Evolutionary conservation across 2,329 filamentous ascomycete species (phyloP).

Genomic region (Pseudovirgaria hyperparasitica): DNA sequence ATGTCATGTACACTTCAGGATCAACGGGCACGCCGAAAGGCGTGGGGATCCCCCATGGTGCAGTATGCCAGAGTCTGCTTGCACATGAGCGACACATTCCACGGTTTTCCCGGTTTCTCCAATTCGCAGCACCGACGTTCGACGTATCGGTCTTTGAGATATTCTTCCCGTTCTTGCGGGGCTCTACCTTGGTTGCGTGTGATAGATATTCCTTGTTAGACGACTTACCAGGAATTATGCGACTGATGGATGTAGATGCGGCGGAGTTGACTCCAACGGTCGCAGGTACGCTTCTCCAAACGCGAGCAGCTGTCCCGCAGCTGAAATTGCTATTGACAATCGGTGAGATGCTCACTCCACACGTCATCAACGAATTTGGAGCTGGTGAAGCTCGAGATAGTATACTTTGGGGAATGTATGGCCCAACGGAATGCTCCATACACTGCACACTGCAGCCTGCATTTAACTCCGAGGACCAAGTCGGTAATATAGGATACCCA

Average conservation of each 20-base stretch:
- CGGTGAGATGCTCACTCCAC: constrained; percentile 77
- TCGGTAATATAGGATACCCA: constrained; percentile 62
- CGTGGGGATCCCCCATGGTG: constrained; percentile 66
- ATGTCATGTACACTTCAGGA: constrained; percentile 89
- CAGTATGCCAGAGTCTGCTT: constrained; percentile 69
- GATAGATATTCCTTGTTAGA: constrained; percentile 58
- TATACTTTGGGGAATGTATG: constrained; percentile 87
- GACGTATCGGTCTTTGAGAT: constrained; percentile 94
- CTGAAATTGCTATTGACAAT: constrained; percentile 70
- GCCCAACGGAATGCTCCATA: constrained; percentile 82
- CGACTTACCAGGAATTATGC: constrained; percentile 58
- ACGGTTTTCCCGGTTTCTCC: constrained; percentile 64
- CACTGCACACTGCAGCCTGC: constrained; percentile 68
- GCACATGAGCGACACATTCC: constrained; percentile 73
- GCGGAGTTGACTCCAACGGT: constrained; percentile 86
- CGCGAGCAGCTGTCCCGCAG: constrained; percentile 51
- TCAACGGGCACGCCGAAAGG: constrained; percentile 85
- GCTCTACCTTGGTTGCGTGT: constrained; percentile 60
- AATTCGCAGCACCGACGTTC: constrained; percentile 86
- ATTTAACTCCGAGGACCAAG: constrained; percentile 43
- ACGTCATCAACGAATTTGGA: constrained; percentile 70
- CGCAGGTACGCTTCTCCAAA: constrained; percentile 60
- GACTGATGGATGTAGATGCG: constrained; percentile 57
- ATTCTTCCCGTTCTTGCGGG: constrained; percentile 72
- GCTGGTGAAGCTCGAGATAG: constrained; percentile 38